phyloP scores from a whole-genome alignment of 1,284 basidiomycete genomes.

The Rhodotorula sp. region DNA sequence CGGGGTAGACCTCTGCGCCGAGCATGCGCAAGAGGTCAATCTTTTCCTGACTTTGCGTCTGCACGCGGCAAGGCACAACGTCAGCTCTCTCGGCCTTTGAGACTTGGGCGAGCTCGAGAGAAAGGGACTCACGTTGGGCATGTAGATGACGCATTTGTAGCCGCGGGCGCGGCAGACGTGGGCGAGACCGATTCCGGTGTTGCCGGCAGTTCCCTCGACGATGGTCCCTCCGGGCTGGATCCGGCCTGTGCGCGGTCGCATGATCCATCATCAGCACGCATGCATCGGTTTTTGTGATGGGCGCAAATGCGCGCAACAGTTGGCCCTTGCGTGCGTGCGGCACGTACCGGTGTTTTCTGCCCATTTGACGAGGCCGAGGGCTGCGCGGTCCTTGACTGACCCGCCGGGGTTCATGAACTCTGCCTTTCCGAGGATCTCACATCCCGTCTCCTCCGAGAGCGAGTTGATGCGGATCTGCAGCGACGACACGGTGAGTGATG shows the following conservation, averaged over 20 bases:
- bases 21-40: constrained; percentile 96
- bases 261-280: background rate
- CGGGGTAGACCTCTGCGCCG: constrained; percentile 91
- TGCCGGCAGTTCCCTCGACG: constrained; percentile 98
- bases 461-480: constrained; percentile 74
- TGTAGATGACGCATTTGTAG: constrained; percentile 99
- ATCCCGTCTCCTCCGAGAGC: constrained; percentile 86
- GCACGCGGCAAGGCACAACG: background rate
- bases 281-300: background rate
- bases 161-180: constrained; percentile 83
- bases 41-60: constrained; percentile 84
- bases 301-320: background rate
- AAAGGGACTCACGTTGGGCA: constrained; percentile 73
- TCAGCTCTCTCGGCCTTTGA: background rate
- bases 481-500: background rate
- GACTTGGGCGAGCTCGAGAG: background rate
- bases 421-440: constrained; percentile 87
- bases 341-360: constrained; percentile 82
- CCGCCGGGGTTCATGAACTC: constrained; percentile 99
- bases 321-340: constrained; percentile 45
- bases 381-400: constrained; percentile 96
- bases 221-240: constrained; percentile 90
- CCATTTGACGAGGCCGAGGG: constrained; percentile 81
- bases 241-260: constrained; percentile 53
- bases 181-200: constrained; percentile 62